Evolutionary conservation across 371 early-diverging fungal genomes (phyloP), one percentile per base, ranked within the genome.

Genomic region (Mitosporidium daphniae): DNA sequence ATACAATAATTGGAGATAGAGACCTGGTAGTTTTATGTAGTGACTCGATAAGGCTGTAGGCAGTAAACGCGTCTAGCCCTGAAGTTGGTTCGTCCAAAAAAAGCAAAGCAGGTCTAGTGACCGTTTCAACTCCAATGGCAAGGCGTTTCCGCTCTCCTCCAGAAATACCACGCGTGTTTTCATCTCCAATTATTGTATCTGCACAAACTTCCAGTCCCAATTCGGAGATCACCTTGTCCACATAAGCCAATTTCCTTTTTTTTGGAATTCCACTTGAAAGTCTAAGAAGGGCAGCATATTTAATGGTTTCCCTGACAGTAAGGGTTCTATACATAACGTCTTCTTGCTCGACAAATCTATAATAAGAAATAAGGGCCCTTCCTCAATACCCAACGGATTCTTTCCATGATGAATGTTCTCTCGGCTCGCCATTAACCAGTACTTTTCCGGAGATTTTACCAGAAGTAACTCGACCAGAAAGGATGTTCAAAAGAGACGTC

Each of bases 81-180:
- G 63, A 63, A 1, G 78, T 77, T 17, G 77, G 75, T 38, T 89
- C 91, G 37, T 91, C 93, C 32, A 73, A 43, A 43, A 70, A 78
- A 29, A 74, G 36, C 12, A 70, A 58, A 4, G 61, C 57, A 1
- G 91, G 73, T 14, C 73, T 64, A 0, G 71, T 59, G 1, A 82
- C 57, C 2, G 77, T 48, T 30, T 86, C 80, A 47, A 62, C 61
- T 6, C 73, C 89, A 31, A 89, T 77, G 13, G 70, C 64, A 0
- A 78, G 72, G 21, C 84, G 55, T 26, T 78, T 53, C 43, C 70
- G 74, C 41, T 89, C 82, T 7, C 84, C 89, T 0, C 82, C 82
- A 29, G 65, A 64, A 24, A 82, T 73, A 2, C 73, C 72, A 6
- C 68, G 50, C 9, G 41, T 35, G 8, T 44, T 52, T 0, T 59